These are phyloP conservation scores for Alnus glutinosa DNA, from an alignment of 306 rosid genomes.

Conservation along the genomic window DNA sequence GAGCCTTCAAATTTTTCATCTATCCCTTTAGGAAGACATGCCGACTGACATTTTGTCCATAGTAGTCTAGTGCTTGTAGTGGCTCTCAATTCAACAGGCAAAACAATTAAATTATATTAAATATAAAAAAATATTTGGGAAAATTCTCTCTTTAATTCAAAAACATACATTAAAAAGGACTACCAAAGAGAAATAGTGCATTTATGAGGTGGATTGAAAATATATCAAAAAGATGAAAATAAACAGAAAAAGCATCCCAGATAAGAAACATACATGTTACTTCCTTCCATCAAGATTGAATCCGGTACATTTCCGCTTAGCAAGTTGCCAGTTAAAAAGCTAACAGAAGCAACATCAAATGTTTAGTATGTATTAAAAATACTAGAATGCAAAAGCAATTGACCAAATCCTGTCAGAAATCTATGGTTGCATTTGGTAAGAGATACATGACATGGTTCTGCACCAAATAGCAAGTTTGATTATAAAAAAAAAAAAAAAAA, in stretches of 20 bases:
- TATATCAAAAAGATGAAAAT: constrained; percentile 7
- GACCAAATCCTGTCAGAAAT: background rate
- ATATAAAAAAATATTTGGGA: background rate
- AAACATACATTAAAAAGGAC: background rate
- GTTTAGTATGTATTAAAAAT: constrained; percentile 18
- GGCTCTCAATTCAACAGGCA: background rate
- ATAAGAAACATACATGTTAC: constrained; percentile 61
- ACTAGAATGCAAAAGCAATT: constrained; percentile 17
- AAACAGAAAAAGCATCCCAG: constrained; percentile 19
- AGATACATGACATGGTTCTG: background rate
- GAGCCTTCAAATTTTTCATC: no score
- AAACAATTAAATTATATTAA: background rate
- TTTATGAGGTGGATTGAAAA: background rate
- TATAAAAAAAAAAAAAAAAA: no score
- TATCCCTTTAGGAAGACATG: no score
- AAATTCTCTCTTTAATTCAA: background rate
- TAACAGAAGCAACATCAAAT: constrained; percentile 34
- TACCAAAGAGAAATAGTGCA: background rate
- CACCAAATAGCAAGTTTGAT: no score
- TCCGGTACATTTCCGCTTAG: constrained; percentile 66
- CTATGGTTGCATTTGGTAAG: background rate
- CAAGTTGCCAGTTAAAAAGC: constrained; percentile 73
- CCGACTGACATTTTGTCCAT: no score
- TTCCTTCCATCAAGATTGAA: constrained; percentile 67
- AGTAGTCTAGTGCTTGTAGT: background rate